These are phyloP conservation scores for Chaetomium olivaceum DNA, from an alignment of 2,329 filamentous ascomycete species.

Conservation along the genomic window DNA sequence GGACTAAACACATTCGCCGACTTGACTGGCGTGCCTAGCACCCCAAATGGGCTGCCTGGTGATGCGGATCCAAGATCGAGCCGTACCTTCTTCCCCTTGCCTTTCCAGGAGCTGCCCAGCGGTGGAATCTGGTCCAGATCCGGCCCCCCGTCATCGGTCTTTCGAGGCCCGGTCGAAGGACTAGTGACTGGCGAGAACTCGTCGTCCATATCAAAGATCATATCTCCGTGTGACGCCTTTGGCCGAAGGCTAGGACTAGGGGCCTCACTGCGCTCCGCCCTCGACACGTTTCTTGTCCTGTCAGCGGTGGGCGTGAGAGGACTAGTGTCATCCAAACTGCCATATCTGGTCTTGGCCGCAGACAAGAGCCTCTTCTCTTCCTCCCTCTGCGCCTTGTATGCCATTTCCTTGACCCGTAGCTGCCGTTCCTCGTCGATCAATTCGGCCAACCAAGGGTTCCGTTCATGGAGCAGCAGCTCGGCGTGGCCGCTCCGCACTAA, in stretches of 20 bases:
- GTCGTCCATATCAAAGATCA: conserved; percentile 96
- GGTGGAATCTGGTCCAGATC: conserved; percentile 38
- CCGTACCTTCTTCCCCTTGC: conserved; percentile 21
- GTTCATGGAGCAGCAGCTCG: conserved; percentile 65
- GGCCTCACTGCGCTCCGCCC: conserved; percentile 52
- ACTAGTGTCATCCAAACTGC: conserved; percentile 64
- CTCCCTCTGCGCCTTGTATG: conserved; percentile 64
- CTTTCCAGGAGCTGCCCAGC: conserved; percentile 41
- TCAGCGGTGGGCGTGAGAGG: conserved; percentile 46
- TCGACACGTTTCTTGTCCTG: conserved; percentile 49
- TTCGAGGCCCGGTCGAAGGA: conserved; percentile 26
- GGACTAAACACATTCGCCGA: not conserved
- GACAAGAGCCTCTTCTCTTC: conserved; percentile 63
- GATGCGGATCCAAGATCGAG: conserved; percentile 17
- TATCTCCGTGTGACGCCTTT: conserved; percentile 68
- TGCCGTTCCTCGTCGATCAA: conserved; percentile 70
- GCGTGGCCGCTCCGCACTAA: conserved; percentile 75
- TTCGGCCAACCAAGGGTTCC: conserved; percentile 61
- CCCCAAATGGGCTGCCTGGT: not conserved
- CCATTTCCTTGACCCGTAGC: conserved; percentile 73
- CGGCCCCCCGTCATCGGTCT: not conserved
- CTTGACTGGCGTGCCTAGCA: not conserved
- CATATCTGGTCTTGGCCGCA: conserved; percentile 61
- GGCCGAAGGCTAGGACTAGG: conserved; percentile 68
- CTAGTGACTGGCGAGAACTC: conserved; percentile 40